These are phyloP conservation scores for Chaetomiaceae sp. DNA, from an alignment of 2,329 filamentous ascomycete genomes.

Conservation along the genomic window DNA sequence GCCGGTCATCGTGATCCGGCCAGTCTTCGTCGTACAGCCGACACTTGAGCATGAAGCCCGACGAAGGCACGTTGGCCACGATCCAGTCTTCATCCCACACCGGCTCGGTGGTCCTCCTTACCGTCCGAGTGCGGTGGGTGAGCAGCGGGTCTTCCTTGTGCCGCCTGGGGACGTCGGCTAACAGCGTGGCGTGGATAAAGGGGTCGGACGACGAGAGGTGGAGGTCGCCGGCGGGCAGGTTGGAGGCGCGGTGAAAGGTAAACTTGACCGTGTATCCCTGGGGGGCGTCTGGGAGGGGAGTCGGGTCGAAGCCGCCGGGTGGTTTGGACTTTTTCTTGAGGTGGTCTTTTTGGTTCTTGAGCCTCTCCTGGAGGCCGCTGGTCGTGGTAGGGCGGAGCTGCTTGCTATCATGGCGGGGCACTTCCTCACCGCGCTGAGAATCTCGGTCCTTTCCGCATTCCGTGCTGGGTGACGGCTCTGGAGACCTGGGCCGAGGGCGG, in stretches of 20 bases:
- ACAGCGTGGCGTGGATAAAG: conserved; percentile 73
- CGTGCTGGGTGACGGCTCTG: no score
- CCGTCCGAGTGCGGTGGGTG: conserved; percentile 68
- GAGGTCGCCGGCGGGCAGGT: conserved; percentile 80
- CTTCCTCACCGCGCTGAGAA: background rate
- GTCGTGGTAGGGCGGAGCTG: background rate
- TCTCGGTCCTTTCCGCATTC: no score
- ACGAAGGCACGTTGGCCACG: conserved; percentile 77
- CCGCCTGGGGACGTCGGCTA: conserved; percentile 62
- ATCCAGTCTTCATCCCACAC: conserved; percentile 83
- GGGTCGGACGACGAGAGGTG: conserved; percentile 76
- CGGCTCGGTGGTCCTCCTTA: conserved; percentile 68
- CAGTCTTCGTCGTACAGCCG: conserved; percentile 88
- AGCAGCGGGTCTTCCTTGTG: conserved; percentile 84
- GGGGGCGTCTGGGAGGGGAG: conserved; percentile 68
- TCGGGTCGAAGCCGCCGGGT: conserved; percentile 74
- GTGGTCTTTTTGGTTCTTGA: conserved; percentile 34
- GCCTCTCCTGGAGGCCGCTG: conserved; percentile 20
- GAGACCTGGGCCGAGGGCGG: background rate
- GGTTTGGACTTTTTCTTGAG: conserved; percentile 47
- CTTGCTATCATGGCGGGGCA: background rate
- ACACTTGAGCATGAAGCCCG: conserved; percentile 80
- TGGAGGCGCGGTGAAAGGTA: conserved; percentile 74
- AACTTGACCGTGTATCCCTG: conserved; percentile 82
- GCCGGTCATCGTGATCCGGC: conserved; percentile 76